Evolutionary conservation across 768 basidiomycete species (phyloP).

Genomic region (Lactarius akahatsu): DNA sequence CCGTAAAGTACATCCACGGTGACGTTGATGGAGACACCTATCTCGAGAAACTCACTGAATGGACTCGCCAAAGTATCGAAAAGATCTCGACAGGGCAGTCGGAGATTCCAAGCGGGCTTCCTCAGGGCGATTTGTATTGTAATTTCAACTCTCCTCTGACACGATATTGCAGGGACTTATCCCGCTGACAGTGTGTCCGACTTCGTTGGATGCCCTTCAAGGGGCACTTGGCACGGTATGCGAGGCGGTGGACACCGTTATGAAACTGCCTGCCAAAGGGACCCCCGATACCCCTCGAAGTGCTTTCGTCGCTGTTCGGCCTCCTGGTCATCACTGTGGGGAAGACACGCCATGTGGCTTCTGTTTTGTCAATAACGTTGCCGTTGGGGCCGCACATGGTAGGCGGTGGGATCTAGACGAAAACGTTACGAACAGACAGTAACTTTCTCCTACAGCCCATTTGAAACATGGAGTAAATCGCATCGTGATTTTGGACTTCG

Average conservation of each 20-base stretch:
- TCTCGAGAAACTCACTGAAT: conserved; percentile 58
- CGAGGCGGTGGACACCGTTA: conserved; percentile 78
- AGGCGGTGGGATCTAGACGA: conserved; percentile 25
- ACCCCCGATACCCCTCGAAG: conserved; percentile 24
- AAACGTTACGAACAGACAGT: background rate
- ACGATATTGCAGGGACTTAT: background rate
- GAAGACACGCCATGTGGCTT: conserved; percentile 90
- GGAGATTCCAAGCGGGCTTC: conserved; percentile 71
- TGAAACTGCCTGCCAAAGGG: conserved; percentile 30
- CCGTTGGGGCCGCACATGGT: conserved; percentile 90
- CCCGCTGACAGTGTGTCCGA: conserved; percentile 64
- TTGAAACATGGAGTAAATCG: conserved; percentile 74
- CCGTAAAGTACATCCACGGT: conserved; percentile 73
- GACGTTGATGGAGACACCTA: conserved; percentile 67
- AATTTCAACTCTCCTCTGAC: conserved; percentile 34
- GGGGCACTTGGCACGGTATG: conserved; percentile 83
- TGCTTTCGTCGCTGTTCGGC: conserved; percentile 84
- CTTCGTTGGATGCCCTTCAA: conserved; percentile 72
- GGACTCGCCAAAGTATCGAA: conserved; percentile 57
- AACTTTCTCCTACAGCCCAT: conserved; percentile 59
- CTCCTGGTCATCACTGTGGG: conserved; percentile 94
- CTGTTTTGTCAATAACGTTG: conserved; percentile 94
- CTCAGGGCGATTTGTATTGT: conserved; percentile 86
- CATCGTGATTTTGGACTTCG: conserved; percentile 87
- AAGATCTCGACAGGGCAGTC: conserved; percentile 61